Base-by-base conservation (phyloP, 768 basidiomycete genomes). In the Boletus tomentosulus region DNA sequence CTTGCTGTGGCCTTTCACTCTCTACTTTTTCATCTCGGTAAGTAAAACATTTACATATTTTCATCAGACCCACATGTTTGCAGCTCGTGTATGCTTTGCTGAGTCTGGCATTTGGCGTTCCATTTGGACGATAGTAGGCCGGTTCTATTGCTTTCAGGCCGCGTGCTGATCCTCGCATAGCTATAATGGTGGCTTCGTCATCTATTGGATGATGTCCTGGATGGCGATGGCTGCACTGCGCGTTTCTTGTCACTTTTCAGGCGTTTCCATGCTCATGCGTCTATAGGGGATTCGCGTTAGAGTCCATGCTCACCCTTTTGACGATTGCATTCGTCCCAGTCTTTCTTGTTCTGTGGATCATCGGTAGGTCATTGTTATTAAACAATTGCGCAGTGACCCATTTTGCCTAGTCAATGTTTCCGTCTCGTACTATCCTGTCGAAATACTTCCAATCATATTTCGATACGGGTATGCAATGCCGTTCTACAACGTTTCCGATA, bases 181-280 rank as follows among this genome's bases (percentile, higher is more conserved):
- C 51, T 82, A 77, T 47, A 79, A 79, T 16, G 66, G 67, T 0
- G 85, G 85, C 0, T 83, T 86, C 58, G 56, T 85, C 33, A 69
- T 86, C 27, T 86, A 81, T 62, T 87, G 86, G 85, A 83, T 84
- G 81, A 69, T 84, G 55, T 80, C 78, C 53, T 86, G 76, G 73
- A 38, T 72, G 35, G 78, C 74, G 37, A 86, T 86, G 84, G 63
- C 76, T 8, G 73, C 83, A 1, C 68, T 82, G 81, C 77, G 66
- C n/a, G 79, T 69, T 34, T 41, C 34, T 51, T 27, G 4, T 30
- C 46, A 15, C 3, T 44, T 45, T 8, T 25, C 15, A 1, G 15
- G 31, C 28, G n/a, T 25, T 11, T 31, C 3, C 22, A 30, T 19
- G 15, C 56, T 58, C 41, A 59, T 16, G n/a, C 13, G n/a, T 31